Percentiles rank a stretch among this genome's conserved stretches.
Conservation (phyloP, 2,329 filamentous ascomycete species). For the Claviceps spartinae region DNA sequence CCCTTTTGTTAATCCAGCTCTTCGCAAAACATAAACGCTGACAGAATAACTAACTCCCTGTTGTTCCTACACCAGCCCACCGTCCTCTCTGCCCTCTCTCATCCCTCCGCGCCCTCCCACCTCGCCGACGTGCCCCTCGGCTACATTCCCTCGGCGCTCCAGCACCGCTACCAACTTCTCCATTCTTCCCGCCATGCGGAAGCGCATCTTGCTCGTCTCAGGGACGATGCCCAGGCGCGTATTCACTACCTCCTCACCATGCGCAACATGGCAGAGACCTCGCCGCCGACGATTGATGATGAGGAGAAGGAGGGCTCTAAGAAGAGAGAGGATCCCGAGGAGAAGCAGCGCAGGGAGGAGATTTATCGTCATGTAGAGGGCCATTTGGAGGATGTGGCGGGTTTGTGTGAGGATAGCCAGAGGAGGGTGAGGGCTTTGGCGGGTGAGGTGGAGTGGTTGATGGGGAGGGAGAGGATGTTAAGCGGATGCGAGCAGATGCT, state of each 20-base stretch:
- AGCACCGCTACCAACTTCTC: constrained; percentile 10
- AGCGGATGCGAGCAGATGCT: background rate
- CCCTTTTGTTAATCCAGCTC: too few species aligned
- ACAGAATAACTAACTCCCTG: background rate
- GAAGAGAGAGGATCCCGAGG: background rate
- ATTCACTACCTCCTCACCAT: background rate
- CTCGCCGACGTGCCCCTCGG: constrained; percentile 11
- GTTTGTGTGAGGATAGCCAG: background rate
- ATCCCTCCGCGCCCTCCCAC: constrained; percentile 7
- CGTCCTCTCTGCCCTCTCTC: constrained; percentile 11
- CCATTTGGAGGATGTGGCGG: constrained; percentile 10
- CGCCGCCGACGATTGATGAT: background rate
- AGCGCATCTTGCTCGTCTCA: background rate
- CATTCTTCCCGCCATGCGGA: background rate
- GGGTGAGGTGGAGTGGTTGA: constrained; percentile 5
- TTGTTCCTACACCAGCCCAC: constrained; percentile 8
- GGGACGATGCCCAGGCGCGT: background rate
- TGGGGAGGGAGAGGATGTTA: background rate
- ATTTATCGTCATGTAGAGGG: constrained; percentile 15
- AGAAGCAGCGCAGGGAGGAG: constrained; percentile 3
- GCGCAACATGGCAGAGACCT: background rate
- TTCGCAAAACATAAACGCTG: too few species aligned
- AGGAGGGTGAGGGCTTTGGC: constrained; percentile 7
- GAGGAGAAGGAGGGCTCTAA: too few species aligned
- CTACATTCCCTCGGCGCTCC: constrained; percentile 9